Conservation (phyloP, 2,329 filamentous ascomycete genomes). For the Neonectria magnoliae region DNA sequence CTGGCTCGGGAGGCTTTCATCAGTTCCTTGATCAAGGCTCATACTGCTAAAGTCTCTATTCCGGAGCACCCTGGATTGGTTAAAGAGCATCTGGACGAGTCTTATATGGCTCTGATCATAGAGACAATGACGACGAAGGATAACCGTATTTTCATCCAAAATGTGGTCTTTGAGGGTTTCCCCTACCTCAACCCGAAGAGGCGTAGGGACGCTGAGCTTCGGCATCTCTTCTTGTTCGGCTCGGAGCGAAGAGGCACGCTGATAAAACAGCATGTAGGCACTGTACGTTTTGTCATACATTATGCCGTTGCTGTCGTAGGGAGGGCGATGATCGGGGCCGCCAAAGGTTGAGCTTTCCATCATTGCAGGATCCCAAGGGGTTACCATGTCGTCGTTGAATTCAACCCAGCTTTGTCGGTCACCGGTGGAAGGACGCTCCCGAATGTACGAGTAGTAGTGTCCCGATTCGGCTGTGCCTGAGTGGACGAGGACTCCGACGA, state of each 20-base stretch:
- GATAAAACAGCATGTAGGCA: constrained; percentile 98
- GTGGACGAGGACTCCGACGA: constrained; percentile 95
- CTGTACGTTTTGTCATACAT: constrained; percentile 78
- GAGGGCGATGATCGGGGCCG: constrained; percentile 67
- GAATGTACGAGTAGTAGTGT: constrained; percentile 96
- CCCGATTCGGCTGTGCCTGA: constrained; percentile 92
- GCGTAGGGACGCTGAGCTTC: constrained; percentile 42
- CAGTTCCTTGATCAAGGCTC: constrained; percentile 11
- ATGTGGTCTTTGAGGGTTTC: constrained; percentile 67
- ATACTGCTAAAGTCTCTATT: constrained; percentile 25
- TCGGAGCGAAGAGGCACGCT: constrained; percentile 75
- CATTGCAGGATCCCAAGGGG: constrained; percentile 75
- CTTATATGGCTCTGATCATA: constrained; percentile 76
- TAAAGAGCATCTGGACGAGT: constrained; percentile 73
- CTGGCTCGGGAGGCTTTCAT: constrained; percentile 17
- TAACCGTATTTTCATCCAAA: constrained; percentile 74
- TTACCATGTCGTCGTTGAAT: constrained; percentile 92
- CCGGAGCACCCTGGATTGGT: constrained; percentile 62
- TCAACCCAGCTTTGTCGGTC: constrained; percentile 77
- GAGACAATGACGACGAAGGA: constrained; percentile 81
- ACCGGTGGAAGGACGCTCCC: constrained; percentile 72
- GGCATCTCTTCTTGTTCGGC: constrained; percentile 59
- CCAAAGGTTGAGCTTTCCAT: constrained; percentile 85
- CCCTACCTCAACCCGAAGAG: constrained; percentile 57
- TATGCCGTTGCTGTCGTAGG: constrained; percentile 57